Conservation (phyloP, 192 early-diverging fungal species). For the Coemansia furcata region DNA sequence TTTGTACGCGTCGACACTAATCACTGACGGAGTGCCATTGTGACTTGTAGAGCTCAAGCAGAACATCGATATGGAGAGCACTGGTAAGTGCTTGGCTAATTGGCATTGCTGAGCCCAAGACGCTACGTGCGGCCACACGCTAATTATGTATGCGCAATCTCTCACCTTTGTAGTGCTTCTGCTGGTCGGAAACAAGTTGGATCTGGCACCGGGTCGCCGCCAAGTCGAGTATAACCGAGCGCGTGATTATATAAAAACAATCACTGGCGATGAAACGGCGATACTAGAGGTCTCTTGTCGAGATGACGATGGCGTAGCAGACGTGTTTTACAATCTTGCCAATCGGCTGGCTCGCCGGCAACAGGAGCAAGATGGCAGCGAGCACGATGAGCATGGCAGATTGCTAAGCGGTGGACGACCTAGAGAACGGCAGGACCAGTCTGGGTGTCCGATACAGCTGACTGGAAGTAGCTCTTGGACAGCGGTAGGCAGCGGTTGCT, state of each 20-base stretch:
- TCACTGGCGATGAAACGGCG: constrained; percentile 60
- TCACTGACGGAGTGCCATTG: not conserved
- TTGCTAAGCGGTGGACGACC: constrained; percentile 17
- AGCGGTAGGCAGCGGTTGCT: constrained; percentile 15
- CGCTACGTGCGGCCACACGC: not conserved
- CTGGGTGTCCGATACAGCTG: constrained; percentile 28
- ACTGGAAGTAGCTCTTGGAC: constrained; percentile 9
- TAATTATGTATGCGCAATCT: not conserved
- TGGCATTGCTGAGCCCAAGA: not conserved
- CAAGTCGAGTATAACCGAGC: constrained; percentile 58
- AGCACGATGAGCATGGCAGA: constrained; percentile 14
- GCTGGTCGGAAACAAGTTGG: constrained; percentile 72
- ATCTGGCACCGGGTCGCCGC: constrained; percentile 59
- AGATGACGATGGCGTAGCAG: constrained; percentile 63
- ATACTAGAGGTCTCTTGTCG: constrained; percentile 72
- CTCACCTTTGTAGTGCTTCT: constrained; percentile 57
- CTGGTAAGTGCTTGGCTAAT: constrained; percentile 42
- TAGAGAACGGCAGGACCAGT: constrained; percentile 20
- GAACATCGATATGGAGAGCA: constrained; percentile 63
- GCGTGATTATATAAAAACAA: constrained; percentile 60
- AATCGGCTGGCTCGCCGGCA: constrained; percentile 32
- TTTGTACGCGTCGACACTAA: not conserved
- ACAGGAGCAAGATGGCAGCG: constrained; percentile 4
- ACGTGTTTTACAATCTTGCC: constrained; percentile 49
- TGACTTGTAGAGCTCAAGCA: constrained; percentile 55